These are phyloP conservation scores for Vanrija pseudolonga DNA, from an alignment of 1,284 basidiomycete species.

Conservation along the genomic window DNA sequence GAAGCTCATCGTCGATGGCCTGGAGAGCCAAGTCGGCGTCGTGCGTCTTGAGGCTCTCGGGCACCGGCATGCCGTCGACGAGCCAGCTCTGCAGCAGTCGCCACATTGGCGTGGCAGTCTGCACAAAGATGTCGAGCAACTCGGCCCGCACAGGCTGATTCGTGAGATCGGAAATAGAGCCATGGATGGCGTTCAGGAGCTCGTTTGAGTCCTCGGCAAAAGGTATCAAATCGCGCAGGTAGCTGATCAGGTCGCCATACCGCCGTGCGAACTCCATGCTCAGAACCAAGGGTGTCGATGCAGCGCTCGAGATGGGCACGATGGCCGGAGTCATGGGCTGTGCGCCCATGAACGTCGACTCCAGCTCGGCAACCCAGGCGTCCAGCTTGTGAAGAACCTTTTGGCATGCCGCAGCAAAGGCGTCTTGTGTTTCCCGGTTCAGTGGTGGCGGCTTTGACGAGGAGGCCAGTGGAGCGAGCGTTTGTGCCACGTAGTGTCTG, in stretches of 20 bases:
- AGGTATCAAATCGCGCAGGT: slow-evolving; percentile 49
- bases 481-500: slow-evolving; percentile 57
- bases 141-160: slow-evolving; percentile 12
- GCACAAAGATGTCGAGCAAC: slow-evolving; percentile 61
- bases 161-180: slow-evolving; percentile 52
- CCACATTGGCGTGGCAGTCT: slow-evolving; percentile 68
- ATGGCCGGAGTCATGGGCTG: slow-evolving; percentile 53
- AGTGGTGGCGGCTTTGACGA: slow-evolving; percentile 10
- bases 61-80: slow-evolving; percentile 62
- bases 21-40: slow-evolving; percentile 34
- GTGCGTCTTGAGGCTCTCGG: slow-evolving; percentile 17
- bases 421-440: slow-evolving; percentile 64
- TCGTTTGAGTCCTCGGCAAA: slow-evolving; percentile 56
- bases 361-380: slow-evolving; percentile 65
- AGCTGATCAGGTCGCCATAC: slow-evolving; percentile 54
- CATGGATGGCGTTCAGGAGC: slow-evolving; percentile 63
- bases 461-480: slow-evolving; percentile 10
- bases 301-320: slow-evolving; percentile 20
- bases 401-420: slow-evolving; percentile 71
- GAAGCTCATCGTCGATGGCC: slow-evolving; percentile 50
- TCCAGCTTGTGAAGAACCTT: slow-evolving; percentile 59
- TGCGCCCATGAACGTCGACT: slow-evolving; percentile 58
- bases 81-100: slow-evolving; percentile 68
- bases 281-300: slow-evolving; percentile 65
- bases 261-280: slow-evolving; percentile 55